Conservation (phyloP, 768 basidiomycete species). For the Podaxis sp. region DNA sequence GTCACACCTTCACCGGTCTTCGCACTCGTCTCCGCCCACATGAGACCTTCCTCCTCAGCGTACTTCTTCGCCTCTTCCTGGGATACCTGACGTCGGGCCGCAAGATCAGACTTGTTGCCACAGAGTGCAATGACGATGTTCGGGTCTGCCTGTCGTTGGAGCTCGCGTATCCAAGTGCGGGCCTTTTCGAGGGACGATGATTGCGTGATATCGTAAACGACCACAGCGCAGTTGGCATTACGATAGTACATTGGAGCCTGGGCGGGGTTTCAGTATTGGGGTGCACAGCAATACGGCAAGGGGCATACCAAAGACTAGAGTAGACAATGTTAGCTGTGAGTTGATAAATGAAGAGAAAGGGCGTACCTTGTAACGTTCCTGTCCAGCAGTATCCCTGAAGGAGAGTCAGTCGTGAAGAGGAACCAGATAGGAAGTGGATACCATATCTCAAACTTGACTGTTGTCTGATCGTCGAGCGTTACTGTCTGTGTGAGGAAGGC, state of each 20-base stretch:
- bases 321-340: slow-evolving; percentile 17
- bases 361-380: slow-evolving; percentile 89
- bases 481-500: slow-evolving; percentile 99
- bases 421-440: slow-evolving; percentile 27
- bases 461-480: slow-evolving; percentile 81
- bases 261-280: slow-evolving; percentile 16
- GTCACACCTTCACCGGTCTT: slow-evolving; percentile 87
- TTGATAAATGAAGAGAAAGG: slow-evolving; percentile 15
- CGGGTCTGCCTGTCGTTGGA: slow-evolving; percentile 97
- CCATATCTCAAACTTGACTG: slow-evolving; percentile 99
- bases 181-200: slow-evolving; percentile 92
- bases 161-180: slow-evolving; percentile 92
- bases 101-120: slow-evolving; percentile 92
- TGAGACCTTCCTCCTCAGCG: slow-evolving; percentile 86
- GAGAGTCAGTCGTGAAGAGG: slow-evolving; percentile 11
- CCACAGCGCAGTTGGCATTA: slow-evolving; percentile 91
- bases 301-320: slow-evolving; percentile 40
- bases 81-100: slow-evolving; percentile 80
- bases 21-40: slow-evolving; percentile 92
- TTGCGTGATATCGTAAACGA: slow-evolving; percentile 96
- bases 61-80: slow-evolving; percentile 91
- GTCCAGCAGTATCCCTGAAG: slow-evolving; percentile 90
- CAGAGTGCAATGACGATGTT: slow-evolving; percentile 95
- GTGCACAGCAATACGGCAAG: slow-evolving; percentile 32
- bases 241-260: slow-evolving; percentile 97